Evolutionary conservation across 208 protist species (phyloP), one percentile per base, ranked within the genome.

Genomic region (Trypanosoma cruzi): DNA sequence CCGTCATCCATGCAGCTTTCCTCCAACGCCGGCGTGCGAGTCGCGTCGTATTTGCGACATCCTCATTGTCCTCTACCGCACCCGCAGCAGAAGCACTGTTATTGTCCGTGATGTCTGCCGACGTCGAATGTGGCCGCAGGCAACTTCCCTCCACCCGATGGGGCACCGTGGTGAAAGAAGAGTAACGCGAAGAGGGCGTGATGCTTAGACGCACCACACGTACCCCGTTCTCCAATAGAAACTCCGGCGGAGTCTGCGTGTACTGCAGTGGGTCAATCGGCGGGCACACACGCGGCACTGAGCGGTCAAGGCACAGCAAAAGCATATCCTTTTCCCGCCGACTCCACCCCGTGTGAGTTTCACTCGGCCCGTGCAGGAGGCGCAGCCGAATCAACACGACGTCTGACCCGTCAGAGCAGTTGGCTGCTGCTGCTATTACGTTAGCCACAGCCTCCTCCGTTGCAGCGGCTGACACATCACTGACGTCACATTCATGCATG

Each of bases 291-390:
- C 91, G 88, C 6, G 71, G 24, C n/a, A 89, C 74, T 1, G 86
- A 73, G 4, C 91, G 86, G 67, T 96, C 91, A 22, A 94, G 77
- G 63, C 83, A 93, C 3, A 80, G 81, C 26, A 88, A 64, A 37
- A 91, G 74, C n/a, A 46, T 66, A 63, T 94, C 91, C 31, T 56
- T 53, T 28, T 61, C 64, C n/a, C 50, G 46, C 11, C 72, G 60
- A 20, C 37, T 70, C 73, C 68, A 79, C 28, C 7, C 40, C 20
- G 18, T 24, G 6, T 46, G 32, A 2, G 24, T 28, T 0, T 36
- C 31, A 20, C 8, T 28, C 49, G 53, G 10, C 20, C 7, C 37
- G 3, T 59, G 42, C 2, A 36, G 34, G 1, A 75, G 6, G 14
- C 60, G 70, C 42, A 75, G 11, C 32, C 58, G 16, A 16, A 70